phyloP scores from a whole-genome alignment of 768 basidiomycete genomes.

The Pisolithus microcarpus region DNA sequence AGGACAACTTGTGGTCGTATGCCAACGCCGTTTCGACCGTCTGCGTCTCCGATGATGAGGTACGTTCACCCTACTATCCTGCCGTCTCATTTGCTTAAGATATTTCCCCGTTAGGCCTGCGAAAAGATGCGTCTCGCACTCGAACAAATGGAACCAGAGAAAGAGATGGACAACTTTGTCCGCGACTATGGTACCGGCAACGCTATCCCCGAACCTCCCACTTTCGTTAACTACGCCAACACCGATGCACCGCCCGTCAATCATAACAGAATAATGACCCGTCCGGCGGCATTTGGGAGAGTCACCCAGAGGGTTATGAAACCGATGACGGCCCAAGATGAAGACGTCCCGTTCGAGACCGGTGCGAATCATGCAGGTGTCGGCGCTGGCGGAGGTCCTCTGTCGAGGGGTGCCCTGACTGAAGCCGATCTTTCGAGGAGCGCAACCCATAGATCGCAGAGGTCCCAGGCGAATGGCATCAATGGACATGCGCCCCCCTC shows the following conservation, averaged over 20 bases:
- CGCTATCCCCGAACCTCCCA: conserved; percentile 80
- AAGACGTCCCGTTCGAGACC: conserved; percentile 46
- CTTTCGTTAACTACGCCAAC: conserved; percentile 76
- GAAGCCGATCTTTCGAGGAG: conserved; percentile 24
- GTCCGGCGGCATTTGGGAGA: conserved; percentile 48
- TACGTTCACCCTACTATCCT: conserved; percentile 30
- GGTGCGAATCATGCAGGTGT: conserved; percentile 46
- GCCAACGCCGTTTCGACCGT: conserved; percentile 95
- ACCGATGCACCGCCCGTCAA: conserved; percentile 59
- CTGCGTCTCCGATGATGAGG: conserved; percentile 94
- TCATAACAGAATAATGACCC: conserved; percentile 48
- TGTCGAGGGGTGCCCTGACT: conserved; percentile 30
- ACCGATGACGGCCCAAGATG: conserved; percentile 28
- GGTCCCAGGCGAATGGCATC: conserved; percentile 26
- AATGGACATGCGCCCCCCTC: conserved; percentile 25
- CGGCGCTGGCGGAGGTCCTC: conserved; percentile 53
- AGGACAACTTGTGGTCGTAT: conserved; percentile 93
- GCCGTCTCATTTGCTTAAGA: background rate
- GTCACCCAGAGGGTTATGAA: conserved; percentile 28
- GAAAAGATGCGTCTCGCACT: conserved; percentile 81
- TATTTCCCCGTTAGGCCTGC: conserved; percentile 57
- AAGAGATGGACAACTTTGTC: conserved; percentile 87
- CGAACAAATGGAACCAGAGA: conserved; percentile 82
- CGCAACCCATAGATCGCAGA: conserved; percentile 24
- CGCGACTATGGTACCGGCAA: conserved; percentile 83